Base-by-base conservation (phyloP, 306 rosid genomes). In the Lithocarpus polystachyus region DNA sequence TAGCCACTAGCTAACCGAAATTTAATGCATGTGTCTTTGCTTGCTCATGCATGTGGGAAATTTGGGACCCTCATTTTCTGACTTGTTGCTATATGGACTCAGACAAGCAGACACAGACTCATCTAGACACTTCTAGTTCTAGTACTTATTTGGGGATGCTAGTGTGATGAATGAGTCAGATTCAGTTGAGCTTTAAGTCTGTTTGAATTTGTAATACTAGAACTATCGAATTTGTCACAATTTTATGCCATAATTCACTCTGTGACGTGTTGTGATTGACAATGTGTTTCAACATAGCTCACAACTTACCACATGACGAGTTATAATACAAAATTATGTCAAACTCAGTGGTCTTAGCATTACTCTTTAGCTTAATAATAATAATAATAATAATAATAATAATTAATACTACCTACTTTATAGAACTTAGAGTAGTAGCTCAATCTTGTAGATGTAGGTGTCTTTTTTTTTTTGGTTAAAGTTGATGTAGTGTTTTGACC, bases 281-380 rank as follows among this genome's bases (percentile, higher is more conserved):
- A 35, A 35, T 6, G 0, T 35, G 9, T 6, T 35, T 0, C 0
- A 35, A 35, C 0, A 35, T 35, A 2, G 0, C 0, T 2, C 0
- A 35, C 0, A 35, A 35, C 40, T 35, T 35, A 0, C 0, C 9
- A 35, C 9, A 0, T 35, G 40, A 35, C 0, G 0, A 35, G 0
- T 1, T 35, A 0, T 35, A 0, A 0, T 0, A 35, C 40, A 35
- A 35, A 35, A 35, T 35, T 35, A 35, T 1, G 2, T 0, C 0
- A 6, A 35, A 1, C 2, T 35, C 0, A 6, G 2, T 35, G 0
- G 2, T 35, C 9, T 6, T 35, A 6, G 2, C 0, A 35, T 35
- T 35, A 35, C 40, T 6, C 9, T 6, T 35, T 2, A 35, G 9
- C 40, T 35, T 33, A 33, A 33, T 33, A 33, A 5, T 33, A 33